Evolutionary conservation across 2,329 filamentous ascomycete genomes (phyloP), one percentile per base, ranked within the genome.

Genomic region (Trichoderma lentiforme): DNA sequence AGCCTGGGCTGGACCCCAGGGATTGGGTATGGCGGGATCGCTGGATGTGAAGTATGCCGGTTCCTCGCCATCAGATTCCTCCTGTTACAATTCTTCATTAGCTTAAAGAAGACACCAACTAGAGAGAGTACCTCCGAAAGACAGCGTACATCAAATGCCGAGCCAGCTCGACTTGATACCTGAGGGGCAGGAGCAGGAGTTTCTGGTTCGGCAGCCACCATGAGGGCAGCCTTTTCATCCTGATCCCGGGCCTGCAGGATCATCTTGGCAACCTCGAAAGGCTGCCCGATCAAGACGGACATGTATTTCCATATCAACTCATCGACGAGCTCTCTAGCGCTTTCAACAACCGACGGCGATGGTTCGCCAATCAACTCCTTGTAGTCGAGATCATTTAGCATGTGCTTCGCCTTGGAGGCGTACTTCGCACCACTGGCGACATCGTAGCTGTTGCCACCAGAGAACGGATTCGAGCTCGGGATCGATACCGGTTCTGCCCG

Each of bases 211-310:
- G 70, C 64, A n/a, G 74, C 73, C 21, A 76, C 72, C 18, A 75
- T 72, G 47, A 79, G 66, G 11, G 76, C 73, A 53, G 84, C 84
- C 43, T 83, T 76, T 67, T 85, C 85, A 75, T 88, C 87, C 76
- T 90, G 88, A 74, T 81, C 83, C 75, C 87, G 89, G 66, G 94
- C 90, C 83, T 99, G 96, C 76, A 99, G 84, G 71, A 98, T 89
- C 15, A 92, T 96, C 87, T 98, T 98, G 78, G 95, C 94, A 72
- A 98, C 95, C 85, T 98, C 96, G 81, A 99, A 98, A 15, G 96
- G 96, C 83, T 99, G 96, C 69, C 94, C 92, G 80, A 97, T 91
- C 78, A 98, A 82, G 28, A 97, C 91, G 72, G 92, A 94, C 15
- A 91, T 92, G 83, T 99, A 99, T 80, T 96, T 95, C 91, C 95